Conservation (phyloP, 768 basidiomycete genomes). For the Mycena chlorophos region DNA sequence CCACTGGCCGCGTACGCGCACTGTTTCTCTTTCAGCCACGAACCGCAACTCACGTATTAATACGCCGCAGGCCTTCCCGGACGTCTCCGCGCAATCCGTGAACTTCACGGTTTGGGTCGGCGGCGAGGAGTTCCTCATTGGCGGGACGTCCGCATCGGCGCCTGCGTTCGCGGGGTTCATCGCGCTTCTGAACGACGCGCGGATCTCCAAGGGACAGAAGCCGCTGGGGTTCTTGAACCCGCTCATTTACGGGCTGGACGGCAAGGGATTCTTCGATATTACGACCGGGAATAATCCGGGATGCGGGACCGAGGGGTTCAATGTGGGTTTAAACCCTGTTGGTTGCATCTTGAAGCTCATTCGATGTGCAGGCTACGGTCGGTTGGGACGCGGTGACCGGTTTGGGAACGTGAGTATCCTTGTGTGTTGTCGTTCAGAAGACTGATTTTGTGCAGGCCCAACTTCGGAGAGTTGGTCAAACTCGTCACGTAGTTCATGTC, state of each 20-base stretch:
- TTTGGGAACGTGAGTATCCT: conserved; percentile 39
- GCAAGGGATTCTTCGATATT: conserved; percentile 54
- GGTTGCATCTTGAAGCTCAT: not conserved
- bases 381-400: conserved; percentile 68
- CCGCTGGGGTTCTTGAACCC: conserved; percentile 68
- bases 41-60: not conserved
- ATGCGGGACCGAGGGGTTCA: conserved; percentile 64
- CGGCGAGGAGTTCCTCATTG: conserved; percentile 20
- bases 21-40: not conserved
- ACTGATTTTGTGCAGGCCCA: conserved; percentile 31
- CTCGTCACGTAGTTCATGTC: conserved; percentile 29
- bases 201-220: conserved; percentile 42
- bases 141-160: conserved; percentile 30
- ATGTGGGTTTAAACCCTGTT: conserved; percentile 46
- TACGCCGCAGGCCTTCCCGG: conserved; percentile 29
- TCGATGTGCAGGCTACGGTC: conserved; percentile 35
- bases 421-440: not conserved
- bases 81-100: conserved; percentile 31
- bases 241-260: conserved; percentile 48
- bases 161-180: conserved; percentile 47
- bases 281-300: conserved; percentile 51
- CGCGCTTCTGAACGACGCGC: conserved; percentile 61
- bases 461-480: conserved; percentile 49
- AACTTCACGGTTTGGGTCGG: conserved; percentile 25
- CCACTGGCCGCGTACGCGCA: conserved; percentile 23